Conservation (phyloP, 1,284 basidiomycete species). For the Cryptococcus sp. region DNA sequence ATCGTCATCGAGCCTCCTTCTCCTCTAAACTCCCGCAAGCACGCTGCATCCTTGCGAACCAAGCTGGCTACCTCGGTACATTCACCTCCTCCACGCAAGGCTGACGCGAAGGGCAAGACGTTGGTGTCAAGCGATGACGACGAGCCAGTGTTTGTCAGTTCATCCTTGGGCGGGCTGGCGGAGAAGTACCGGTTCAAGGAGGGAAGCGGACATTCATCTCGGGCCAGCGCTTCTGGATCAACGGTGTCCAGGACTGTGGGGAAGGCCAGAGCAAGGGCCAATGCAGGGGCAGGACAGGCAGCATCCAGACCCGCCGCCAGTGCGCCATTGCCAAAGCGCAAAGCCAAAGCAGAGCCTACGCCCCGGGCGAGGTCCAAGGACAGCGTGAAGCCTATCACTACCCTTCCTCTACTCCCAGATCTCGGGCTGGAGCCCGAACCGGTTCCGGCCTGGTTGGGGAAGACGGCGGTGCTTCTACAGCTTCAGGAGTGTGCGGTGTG, state of each 20-base stretch:
- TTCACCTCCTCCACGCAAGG: background rate
- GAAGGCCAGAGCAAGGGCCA: background rate
- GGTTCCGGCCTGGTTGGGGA: conserved; percentile 38
- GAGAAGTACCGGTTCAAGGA: conserved; percentile 19
- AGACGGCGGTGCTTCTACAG: conserved; percentile 23
- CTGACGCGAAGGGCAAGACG: background rate
- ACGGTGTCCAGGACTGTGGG: background rate
- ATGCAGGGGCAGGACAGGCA: background rate
- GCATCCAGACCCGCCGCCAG: background rate
- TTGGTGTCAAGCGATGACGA: conserved; percentile 16
- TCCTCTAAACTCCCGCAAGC: too few relatives aligned
- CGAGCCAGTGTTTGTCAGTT: conserved; percentile 23
- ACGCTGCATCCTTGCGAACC: too few relatives aligned
- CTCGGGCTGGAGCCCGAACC: conserved; percentile 13
- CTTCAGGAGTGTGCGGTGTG: conserved; percentile 34
- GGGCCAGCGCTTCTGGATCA: background rate
- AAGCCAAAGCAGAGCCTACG: background rate
- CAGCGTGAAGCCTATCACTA: background rate
- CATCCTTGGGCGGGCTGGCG: conserved; percentile 11
- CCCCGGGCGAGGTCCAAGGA: background rate
- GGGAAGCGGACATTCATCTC: background rate
- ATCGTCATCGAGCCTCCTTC: conserved; percentile 12
- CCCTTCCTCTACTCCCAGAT: conserved; percentile 14
- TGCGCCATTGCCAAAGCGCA: background rate
- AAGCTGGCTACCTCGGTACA: conserved; percentile 1